Evolutionary conservation across 192 early-diverging fungal species (phyloP).

Genomic region (Chytriomyces confervae): DNA sequence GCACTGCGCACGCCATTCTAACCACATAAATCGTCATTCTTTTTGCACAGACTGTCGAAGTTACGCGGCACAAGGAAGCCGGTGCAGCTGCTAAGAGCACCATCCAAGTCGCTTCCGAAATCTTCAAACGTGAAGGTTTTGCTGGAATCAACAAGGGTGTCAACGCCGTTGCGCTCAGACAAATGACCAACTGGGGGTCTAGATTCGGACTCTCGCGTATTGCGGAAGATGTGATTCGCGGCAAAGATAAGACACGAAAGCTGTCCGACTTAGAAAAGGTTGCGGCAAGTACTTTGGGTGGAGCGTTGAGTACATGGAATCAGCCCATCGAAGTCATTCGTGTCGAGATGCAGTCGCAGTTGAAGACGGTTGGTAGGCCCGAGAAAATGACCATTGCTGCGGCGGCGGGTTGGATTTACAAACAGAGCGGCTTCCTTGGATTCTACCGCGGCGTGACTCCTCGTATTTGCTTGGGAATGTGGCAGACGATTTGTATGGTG

Average conservation of each 20-base stretch:
- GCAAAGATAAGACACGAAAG: slow-evolving; percentile 36
- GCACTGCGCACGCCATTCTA: background rate
- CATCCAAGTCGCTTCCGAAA: slow-evolving; percentile 83
- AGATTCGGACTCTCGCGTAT: slow-evolving; percentile 73
- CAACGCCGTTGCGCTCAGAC: slow-evolving; percentile 93
- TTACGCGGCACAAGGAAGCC: slow-evolving; percentile 87
- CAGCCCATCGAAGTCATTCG: slow-evolving; percentile 99
- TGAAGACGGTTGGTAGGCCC: slow-evolving; percentile 84
- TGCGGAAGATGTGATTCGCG: slow-evolving; percentile 67
- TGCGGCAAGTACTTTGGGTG: slow-evolving; percentile 81
- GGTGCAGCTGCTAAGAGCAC: slow-evolving; percentile 70
- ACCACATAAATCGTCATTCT: background rate
- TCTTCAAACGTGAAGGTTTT: slow-evolving; percentile 92
- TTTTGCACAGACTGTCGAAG: slow-evolving; percentile 81
- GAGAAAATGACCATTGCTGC: slow-evolving; percentile 87
- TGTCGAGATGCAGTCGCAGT: slow-evolving; percentile 97
- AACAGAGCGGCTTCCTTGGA: slow-evolving; percentile 86
- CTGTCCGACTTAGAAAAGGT: slow-evolving; percentile 65
- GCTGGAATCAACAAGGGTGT: slow-evolving; percentile 98
- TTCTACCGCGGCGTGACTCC: slow-evolving; percentile 79
- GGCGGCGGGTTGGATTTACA: slow-evolving; percentile 86
- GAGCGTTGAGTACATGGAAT: slow-evolving; percentile 96
- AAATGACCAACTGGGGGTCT: slow-evolving; percentile 98
- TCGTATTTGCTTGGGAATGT: slow-evolving; percentile 61
- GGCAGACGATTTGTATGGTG: slow-evolving; percentile 91